Base-by-base conservation (phyloP, 148 eudicot genomes). In the Fallopia convolvulus region DNA sequence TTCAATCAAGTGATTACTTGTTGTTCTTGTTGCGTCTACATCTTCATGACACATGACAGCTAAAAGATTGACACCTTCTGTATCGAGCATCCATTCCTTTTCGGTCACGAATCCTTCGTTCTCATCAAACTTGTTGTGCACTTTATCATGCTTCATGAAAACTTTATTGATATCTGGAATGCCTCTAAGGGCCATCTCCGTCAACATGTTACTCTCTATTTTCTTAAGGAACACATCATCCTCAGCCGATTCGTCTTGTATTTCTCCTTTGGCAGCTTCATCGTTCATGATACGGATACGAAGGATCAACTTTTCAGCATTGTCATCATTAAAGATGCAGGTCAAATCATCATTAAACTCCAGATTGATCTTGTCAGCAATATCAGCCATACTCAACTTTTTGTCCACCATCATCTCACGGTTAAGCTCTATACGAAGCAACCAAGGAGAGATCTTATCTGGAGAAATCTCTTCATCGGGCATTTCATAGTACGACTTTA, bases 361-460 rank as follows among this genome's bases (percentile, higher is more conserved):
- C 74, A 80, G 77, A 85, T 91, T 95, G 78, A 95, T 95, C 85
- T 93, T 95, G 81, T 90, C 97, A 2, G 99, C 97, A 84, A 95
- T 91, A 75, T 92, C 97, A 47, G 99, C 97, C 97, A 95, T 95
- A 84, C 94, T 91, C 84, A 92, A 82, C 88, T 91, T 95, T 79
- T 95, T 95, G 77, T 95, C 99, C 30, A 95, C 93, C 99, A 95
- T 95, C 99, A 95, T 95, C 81, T 95, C 99, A 36, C 99, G 91
- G 78, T 95, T 95, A 52, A 95, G 78, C 79, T 95, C 94, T 73
- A 95, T 90, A 78, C 99, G 99, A 63, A 95, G 99, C 86, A 95
- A 78, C 99, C 99, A 95, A 0, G 99, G 99, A 76, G 99, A 95
- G 72, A 95, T 91, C 77, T 88, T 92, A 46, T 91, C 97, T 0